These are phyloP conservation scores for Vanderwaltozyma verrucispora DNA, from an alignment of 805 yeast species.

Conservation along the genomic window DNA sequence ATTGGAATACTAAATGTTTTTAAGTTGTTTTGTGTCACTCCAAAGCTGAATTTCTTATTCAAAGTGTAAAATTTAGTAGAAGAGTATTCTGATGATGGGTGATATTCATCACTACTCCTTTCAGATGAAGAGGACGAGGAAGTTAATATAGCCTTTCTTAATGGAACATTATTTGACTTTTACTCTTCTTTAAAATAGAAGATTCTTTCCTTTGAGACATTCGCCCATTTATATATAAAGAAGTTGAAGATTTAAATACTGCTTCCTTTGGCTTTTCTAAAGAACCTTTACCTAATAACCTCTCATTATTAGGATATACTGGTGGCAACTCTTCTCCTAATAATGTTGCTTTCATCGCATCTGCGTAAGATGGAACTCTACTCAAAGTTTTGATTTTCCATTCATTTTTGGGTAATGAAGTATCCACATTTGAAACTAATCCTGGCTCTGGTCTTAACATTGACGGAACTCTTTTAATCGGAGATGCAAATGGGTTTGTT, in stretches of 20 bases:
- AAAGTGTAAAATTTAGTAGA: constrained; percentile 11
- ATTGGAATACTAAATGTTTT: not conserved
- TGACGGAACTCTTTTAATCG: not conserved
- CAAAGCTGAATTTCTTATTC: constrained; percentile 19
- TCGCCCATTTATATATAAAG: no score
- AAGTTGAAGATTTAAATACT: no score
- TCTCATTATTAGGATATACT: constrained; percentile 42
- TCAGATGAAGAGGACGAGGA: constrained; percentile 13
- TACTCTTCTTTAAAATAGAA: no score
- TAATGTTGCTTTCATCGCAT: constrained; percentile 52
- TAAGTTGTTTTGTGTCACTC: constrained; percentile 17
- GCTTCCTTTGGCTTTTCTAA: constrained; percentile 13
- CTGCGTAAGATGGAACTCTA: constrained; percentile 74
- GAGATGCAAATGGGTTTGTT: no score
- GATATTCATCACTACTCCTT: constrained; percentile 5
- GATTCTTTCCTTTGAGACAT: no score
- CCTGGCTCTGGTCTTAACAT: constrained; percentile 39
- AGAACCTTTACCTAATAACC: no score
- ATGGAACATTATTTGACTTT: no score
- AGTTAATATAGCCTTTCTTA: no score
- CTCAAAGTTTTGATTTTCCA: constrained; percentile 41
- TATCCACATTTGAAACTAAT: constrained; percentile 32
- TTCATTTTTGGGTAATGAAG: constrained; percentile 21
- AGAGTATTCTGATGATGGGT: constrained; percentile 3
- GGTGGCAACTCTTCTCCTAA: constrained; percentile 57